Percentiles rank a stretch among this genome's conserved stretches.
These are phyloP conservation scores for Blastobotrys peoriensis DNA, from an alignment of 805 yeast genomes.

Conservation along the genomic window DNA sequence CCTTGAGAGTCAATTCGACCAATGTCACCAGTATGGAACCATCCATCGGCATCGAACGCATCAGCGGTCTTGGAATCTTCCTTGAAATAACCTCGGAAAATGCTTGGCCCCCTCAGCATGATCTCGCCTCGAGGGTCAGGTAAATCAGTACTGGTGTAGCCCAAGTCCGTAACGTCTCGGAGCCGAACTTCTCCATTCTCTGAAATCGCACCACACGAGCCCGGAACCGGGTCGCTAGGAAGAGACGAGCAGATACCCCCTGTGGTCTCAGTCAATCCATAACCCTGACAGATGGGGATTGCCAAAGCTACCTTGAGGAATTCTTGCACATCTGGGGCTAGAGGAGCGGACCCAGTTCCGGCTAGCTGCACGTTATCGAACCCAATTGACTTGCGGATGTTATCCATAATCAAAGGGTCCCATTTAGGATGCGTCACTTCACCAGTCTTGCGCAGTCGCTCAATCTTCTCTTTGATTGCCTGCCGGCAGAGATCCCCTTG, in stretches of 20 bases:
- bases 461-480: constrained; percentile 39
- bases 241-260: constrained; percentile 46
- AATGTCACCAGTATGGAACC: constrained; percentile 67
- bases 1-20: constrained; percentile 49
- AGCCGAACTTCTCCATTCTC: constrained; percentile 52
- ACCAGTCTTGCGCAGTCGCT: constrained; percentile 30
- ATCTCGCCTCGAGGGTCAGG: constrained; percentile 52
- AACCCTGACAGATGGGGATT: constrained; percentile 56
- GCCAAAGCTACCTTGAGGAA: constrained; percentile 59
- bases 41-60: constrained; percentile 52
- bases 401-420: constrained; percentile 37
- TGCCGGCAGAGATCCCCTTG: constrained; percentile 37
- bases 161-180: constrained; percentile 60
- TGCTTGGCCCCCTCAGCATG: constrained; percentile 57
- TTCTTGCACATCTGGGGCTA: constrained; percentile 52
- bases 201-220: constrained; percentile 58
- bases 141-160: constrained; percentile 39
- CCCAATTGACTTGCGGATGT: constrained; percentile 44
- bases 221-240: constrained; percentile 41
- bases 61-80: constrained; percentile 48
- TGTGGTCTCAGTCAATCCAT: constrained; percentile 66
- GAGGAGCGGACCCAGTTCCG: constrained; percentile 64
- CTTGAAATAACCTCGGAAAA: constrained; percentile 51
- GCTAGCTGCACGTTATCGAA: constrained; percentile 38
- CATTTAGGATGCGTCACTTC: constrained; percentile 34